Evolutionary conservation across 1,284 basidiomycete species (phyloP).

Genomic region (Ceratorhiza oryzae-sativae): DNA sequence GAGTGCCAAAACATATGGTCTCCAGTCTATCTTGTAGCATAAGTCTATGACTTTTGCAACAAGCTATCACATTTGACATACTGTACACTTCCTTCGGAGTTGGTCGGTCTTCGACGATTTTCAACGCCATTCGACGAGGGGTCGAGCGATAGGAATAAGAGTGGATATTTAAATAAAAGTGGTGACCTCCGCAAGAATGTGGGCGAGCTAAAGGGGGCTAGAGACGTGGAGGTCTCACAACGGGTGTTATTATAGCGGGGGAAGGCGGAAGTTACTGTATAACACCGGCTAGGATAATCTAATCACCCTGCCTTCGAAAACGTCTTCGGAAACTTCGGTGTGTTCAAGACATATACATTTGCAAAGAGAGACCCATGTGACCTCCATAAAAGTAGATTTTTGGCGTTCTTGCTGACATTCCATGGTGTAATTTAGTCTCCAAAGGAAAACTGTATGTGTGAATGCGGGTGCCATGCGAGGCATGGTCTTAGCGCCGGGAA

Average conservation of each 20-base stretch:
- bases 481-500: too few relatives aligned
- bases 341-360: background rate
- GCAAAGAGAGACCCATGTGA: too few relatives aligned
- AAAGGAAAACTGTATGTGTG: too few relatives aligned
- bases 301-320: background rate
- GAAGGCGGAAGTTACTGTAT: background rate
- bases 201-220: background rate
- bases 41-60: background rate
- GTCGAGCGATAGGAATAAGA: too few relatives aligned
- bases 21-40: conserved; percentile 12
- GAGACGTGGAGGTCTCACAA: background rate
- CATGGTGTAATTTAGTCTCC: too few relatives aligned
- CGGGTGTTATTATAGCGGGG: conserved; percentile 3
- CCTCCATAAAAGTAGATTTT: background rate
- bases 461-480: too few relatives aligned
- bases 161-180: background rate
- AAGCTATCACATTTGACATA: background rate
- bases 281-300: conserved; percentile 25
- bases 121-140: background rate
- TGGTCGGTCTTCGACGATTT: conserved; percentile 34
- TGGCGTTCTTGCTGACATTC: background rate
- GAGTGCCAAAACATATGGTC: conserved; percentile 19
- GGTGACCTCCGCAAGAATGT: background rate
- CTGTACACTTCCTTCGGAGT: conserved; percentile 37
- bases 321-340: conserved; percentile 22